phyloP scores from a whole-genome alignment of 2,329 filamentous ascomycete species.

The Lasiodiplodia gonubiensis region DNA sequence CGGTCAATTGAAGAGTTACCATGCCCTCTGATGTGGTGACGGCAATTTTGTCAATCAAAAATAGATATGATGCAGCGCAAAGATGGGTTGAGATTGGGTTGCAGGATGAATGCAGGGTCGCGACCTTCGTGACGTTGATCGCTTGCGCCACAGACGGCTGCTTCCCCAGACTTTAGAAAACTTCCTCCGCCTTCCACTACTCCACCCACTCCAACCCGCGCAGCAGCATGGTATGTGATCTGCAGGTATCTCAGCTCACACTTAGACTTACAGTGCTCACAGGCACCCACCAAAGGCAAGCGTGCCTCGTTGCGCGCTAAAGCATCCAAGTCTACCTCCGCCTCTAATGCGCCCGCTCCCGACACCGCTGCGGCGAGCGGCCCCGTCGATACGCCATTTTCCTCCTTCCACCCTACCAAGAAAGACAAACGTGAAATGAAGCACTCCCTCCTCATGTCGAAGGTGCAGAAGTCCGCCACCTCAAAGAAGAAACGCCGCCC shows the following conservation, averaged over 20 bases:
- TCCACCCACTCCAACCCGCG: neutral
- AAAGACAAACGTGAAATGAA: constrained; percentile 83
- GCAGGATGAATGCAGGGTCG: constrained; percentile 4
- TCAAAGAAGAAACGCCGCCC: constrained; percentile 69
- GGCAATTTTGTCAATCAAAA: too few relatives aligned
- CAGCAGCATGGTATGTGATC: constrained; percentile 4
- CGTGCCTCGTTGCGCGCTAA: constrained; percentile 44
- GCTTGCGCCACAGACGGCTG: constrained; percentile 1
- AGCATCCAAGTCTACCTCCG: constrained; percentile 31
- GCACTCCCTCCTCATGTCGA: constrained; percentile 78
- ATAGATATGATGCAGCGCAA: too few relatives aligned
- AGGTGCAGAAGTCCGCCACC: constrained; percentile 67
- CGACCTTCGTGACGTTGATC: constrained; percentile 12
- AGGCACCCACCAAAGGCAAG: constrained; percentile 45
- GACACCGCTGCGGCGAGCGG: constrained; percentile 48
- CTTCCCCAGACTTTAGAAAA: constrained; percentile 22
- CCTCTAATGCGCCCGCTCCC: constrained; percentile 6
- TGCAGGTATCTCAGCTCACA: neutral
- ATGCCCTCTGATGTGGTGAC: too few relatives aligned
- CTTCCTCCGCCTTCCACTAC: constrained; percentile 11
- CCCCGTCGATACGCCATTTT: constrained; percentile 40
- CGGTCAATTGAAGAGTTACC: too few relatives aligned
- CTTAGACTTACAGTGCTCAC: neutral
- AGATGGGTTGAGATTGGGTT: neutral
- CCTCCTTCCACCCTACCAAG: constrained; percentile 73